Conservation (phyloP, 129 eudicot species). For the Sambucus nigra region DNA sequence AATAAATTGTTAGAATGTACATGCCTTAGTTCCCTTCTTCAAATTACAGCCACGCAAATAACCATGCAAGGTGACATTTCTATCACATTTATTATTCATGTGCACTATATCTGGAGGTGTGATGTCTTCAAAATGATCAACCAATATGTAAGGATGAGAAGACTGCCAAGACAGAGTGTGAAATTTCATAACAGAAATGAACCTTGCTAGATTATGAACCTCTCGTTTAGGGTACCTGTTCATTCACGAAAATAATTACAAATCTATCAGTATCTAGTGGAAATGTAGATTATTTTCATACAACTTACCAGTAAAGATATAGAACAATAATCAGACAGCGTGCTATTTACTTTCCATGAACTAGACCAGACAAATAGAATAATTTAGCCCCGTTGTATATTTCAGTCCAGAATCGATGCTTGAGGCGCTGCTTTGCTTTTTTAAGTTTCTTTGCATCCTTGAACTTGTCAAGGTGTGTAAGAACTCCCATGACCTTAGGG, state of each 20-base stretch:
- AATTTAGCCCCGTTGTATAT: slow-evolving; percentile 88
- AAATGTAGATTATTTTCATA: not conserved
- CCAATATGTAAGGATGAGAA: slow-evolving; percentile 81
- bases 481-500: slow-evolving; percentile 97
- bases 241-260: slow-evolving; percentile 7
- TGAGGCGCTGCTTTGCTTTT: slow-evolving; percentile 84
- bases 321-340: not conserved
- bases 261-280: not conserved
- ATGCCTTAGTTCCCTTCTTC: slow-evolving; percentile 79
- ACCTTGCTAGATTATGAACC: slow-evolving; percentile 86
- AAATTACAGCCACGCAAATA: slow-evolving; percentile 93
- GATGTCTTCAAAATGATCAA: slow-evolving; percentile 90
- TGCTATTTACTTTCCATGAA: slow-evolving; percentile 77
- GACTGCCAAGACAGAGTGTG: slow-evolving; percentile 84
- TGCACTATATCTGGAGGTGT: slow-evolving; percentile 82
- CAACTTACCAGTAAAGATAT: too few species aligned
- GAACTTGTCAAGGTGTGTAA: slow-evolving; percentile 93
- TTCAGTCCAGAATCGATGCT: slow-evolving; percentile 99
- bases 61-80: slow-evolving; percentile 77
- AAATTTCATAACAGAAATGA: slow-evolving; percentile 91
- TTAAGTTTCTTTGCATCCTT: slow-evolving; percentile 90
- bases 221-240: slow-evolving; percentile 89
- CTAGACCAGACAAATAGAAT: slow-evolving; percentile 89
- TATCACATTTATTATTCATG: slow-evolving; percentile 59
- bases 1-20: not conserved